phyloP scores from a whole-genome alignment of 2,329 filamentous ascomycete genomes.

The Atkinsonella texensis region DNA sequence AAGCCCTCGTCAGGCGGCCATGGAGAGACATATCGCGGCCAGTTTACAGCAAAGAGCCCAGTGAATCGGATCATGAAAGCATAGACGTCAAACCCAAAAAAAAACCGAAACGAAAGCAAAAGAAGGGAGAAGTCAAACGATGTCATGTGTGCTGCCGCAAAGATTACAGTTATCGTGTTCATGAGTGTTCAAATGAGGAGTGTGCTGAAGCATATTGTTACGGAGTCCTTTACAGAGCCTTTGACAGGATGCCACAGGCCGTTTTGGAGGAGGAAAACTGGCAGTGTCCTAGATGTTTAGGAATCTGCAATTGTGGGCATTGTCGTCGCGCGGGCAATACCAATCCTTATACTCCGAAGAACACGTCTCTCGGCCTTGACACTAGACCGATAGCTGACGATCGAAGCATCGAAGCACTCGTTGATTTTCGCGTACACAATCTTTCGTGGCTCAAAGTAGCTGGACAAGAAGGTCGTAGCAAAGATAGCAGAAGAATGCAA shows the following conservation, averaged over 20 bases:
- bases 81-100: constrained; percentile 48
- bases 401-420: constrained; percentile 77
- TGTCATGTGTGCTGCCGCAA: constrained; percentile 80
- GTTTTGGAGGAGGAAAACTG: constrained; percentile 73
- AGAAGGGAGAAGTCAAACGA: constrained; percentile 40
- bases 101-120: constrained; percentile 43
- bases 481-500: constrained; percentile 46
- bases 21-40: constrained; percentile 71
- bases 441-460: constrained; percentile 62
- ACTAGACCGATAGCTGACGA: constrained; percentile 84
- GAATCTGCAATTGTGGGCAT: constrained; percentile 74
- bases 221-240: constrained; percentile 81
- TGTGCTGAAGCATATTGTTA: constrained; percentile 81
- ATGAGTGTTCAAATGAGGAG: constrained; percentile 56
- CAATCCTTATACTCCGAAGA: constrained; percentile 72
- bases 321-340: constrained; percentile 60
- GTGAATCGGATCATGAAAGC: constrained; percentile 45
- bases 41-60: constrained; percentile 31
- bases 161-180: constrained; percentile 76
- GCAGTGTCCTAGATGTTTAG: constrained; percentile 78
- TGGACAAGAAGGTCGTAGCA: constrained; percentile 45
- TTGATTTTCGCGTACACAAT: constrained; percentile 86
- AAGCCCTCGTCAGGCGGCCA: constrained; percentile 67
- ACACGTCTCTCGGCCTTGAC: constrained; percentile 80
- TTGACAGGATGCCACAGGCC: constrained; percentile 76